phyloP scores from a whole-genome alignment of 2,329 filamentous ascomycete genomes.

The Penicillium sp. region DNA sequence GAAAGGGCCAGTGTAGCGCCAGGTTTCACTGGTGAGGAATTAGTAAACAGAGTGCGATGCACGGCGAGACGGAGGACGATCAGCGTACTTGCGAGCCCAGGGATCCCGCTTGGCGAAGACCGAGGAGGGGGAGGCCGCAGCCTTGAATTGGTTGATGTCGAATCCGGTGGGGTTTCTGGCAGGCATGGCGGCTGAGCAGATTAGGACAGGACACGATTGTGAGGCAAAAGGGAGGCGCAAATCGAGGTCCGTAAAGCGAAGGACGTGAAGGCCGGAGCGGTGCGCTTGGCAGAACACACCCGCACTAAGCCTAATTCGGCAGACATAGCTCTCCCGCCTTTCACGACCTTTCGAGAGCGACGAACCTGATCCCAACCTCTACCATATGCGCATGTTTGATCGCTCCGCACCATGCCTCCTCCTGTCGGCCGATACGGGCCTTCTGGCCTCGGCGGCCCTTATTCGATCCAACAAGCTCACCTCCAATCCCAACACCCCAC shows the following conservation, averaged over 20 bases:
- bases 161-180: constrained; percentile 80
- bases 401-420: constrained; percentile 53
- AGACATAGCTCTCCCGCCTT: constrained; percentile 28
- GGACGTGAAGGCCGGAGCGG: constrained; percentile 9
- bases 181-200: constrained; percentile 46
- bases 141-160: constrained; percentile 76
- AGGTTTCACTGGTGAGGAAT: constrained; percentile 70
- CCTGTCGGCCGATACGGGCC: constrained; percentile 58
- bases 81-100: constrained; percentile 59
- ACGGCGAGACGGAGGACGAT: background rate
- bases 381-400: constrained; percentile 9
- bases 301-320: constrained; percentile 34
- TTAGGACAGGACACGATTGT: too few species aligned
- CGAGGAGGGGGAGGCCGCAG: constrained; percentile 61
- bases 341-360: constrained; percentile 14
- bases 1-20: constrained; percentile 90
- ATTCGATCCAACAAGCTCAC: constrained; percentile 50
- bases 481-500: constrained; percentile 39
- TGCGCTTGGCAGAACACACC: constrained; percentile 29
- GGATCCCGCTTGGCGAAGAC: constrained; percentile 54
- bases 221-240: constrained; percentile 8
- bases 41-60: constrained; percentile 20
- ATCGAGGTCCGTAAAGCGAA: constrained; percentile 10
- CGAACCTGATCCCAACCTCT: constrained; percentile 24
- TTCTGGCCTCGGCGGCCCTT: constrained; percentile 58